A percentile compares a stretch with the other conserved stretches of the same genome.
Conservation (phyloP, 2,329 filamentous ascomycete genomes). For the Arthroderma sp. region DNA sequence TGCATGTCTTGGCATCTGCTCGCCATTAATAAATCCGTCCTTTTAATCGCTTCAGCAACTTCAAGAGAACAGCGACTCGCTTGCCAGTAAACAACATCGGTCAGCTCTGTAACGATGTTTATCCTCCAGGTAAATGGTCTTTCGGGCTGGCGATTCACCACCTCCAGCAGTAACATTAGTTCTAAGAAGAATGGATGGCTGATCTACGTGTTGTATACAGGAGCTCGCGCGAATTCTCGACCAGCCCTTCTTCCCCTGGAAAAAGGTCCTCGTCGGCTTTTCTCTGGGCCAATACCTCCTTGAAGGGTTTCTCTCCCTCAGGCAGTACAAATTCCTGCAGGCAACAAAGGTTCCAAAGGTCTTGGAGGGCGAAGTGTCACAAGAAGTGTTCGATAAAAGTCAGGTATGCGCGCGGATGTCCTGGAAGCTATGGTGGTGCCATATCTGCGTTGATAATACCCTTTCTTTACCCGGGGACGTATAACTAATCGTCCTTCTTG, state of each 20-base stretch:
- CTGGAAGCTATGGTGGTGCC: neutral
- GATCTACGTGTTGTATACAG: slow-evolving; percentile 22
- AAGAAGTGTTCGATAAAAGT: slow-evolving; percentile 86
- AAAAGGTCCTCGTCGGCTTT: slow-evolving; percentile 88
- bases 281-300: slow-evolving; percentile 82
- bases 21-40: neutral
- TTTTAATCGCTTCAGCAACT: neutral
- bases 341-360: slow-evolving; percentile 72
- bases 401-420: slow-evolving; percentile 42
- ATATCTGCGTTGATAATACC: neutral
- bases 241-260: slow-evolving; percentile 91
- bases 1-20: neutral
- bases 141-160: neutral
- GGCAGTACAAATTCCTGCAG: slow-evolving; percentile 80
- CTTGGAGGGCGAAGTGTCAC: slow-evolving; percentile 73
- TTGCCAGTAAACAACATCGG: neutral
- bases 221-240: slow-evolving; percentile 76
- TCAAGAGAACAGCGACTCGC: neutral
- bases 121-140: slow-evolving; percentile 25
- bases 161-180: neutral
- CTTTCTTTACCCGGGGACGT: neutral
- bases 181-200: neutral
- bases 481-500: neutral
- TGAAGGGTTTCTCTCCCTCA: slow-evolving; percentile 76
- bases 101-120: slow-evolving; percentile 20